Evolutionary conservation across 805 yeast species (phyloP).

Genomic region (Lipomyces oligophaga): DNA sequence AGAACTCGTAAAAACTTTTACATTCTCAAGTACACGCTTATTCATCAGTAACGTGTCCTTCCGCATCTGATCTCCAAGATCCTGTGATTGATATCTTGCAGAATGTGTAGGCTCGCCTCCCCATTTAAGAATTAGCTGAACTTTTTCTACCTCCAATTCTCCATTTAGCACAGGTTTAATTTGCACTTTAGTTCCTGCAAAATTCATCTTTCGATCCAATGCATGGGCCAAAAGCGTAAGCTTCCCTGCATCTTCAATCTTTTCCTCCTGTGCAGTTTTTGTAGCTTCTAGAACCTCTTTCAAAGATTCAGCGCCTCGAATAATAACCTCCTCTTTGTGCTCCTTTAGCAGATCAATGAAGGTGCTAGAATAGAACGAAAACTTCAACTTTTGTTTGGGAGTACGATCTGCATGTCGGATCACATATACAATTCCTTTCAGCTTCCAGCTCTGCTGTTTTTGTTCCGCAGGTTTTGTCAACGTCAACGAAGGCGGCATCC

Average conservation of each 20-base stretch:
- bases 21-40: constrained; percentile 77
- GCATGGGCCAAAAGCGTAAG: constrained; percentile 74
- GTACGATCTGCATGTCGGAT: constrained; percentile 98
- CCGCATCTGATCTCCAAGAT: constrained; percentile 92
- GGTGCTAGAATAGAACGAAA: constrained; percentile 82
- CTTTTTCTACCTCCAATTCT: constrained; percentile 71
- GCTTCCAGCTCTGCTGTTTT: constrained; percentile 84
- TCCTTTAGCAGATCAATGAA: constrained; percentile 87
- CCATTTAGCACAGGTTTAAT: constrained; percentile 77
- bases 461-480: constrained; percentile 50
- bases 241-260: constrained; percentile 77
- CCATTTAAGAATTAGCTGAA: constrained; percentile 94
- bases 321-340: constrained; percentile 92
- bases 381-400: constrained; percentile 96
- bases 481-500: constrained; percentile 35
- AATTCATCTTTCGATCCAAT: constrained; percentile 76
- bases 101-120: constrained; percentile 99
- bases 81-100: constrained; percentile 89
- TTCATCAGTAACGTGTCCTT: constrained; percentile 86
- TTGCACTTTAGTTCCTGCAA: constrained; percentile 97
- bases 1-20: constrained; percentile 82
- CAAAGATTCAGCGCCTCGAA: constrained; percentile 82
- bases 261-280: constrained; percentile 60
- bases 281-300: constrained; percentile 82
- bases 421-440: constrained; percentile 86